phyloP scores from a whole-genome alignment of 148 eudicot genomes.

The Silene conica region DNA sequence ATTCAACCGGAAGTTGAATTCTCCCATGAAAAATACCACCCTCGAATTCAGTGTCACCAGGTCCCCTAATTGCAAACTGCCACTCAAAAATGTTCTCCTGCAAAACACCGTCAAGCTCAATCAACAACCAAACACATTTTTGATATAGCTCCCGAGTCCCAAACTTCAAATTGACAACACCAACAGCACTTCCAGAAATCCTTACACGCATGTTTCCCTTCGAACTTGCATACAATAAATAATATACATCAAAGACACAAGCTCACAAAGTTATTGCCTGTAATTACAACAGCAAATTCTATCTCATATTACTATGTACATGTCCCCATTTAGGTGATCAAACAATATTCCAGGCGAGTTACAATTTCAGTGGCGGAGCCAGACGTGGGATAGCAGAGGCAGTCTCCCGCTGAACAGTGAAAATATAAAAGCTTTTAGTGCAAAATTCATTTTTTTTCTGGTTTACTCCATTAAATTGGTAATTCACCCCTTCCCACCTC shows the following conservation, averaged over 20 bases:
- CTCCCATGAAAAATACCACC: constrained; percentile 98
- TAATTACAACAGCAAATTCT: not conserved
- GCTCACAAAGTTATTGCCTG: not conserved
- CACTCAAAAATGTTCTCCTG: constrained; percentile 98
- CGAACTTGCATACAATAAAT: not conserved
- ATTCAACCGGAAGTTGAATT: constrained; percentile 89
- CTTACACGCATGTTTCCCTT: not conserved
- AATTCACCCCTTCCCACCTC: too few relatives aligned
- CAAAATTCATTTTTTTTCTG: too few relatives aligned
- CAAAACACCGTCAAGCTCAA: constrained; percentile 11
- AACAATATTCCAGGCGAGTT: not conserved
- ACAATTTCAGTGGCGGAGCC: too few relatives aligned
- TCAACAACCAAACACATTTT: not conserved
- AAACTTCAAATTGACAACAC: not conserved
- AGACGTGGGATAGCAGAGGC: too few relatives aligned
- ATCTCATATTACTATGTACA: not conserved
- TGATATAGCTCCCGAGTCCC: not conserved
- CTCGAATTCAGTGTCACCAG: constrained; percentile 83
- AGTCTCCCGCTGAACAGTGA: too few relatives aligned
- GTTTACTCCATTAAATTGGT: too few relatives aligned
- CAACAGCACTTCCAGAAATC: not conserved
- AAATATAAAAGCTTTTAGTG: too few relatives aligned
- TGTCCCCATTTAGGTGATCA: not conserved
- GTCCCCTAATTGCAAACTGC: constrained; percentile 98
- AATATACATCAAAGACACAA: not conserved